Conservation (phyloP, 2,329 filamentous ascomycete genomes). For the Ophiosphaerella herpotricha region DNA sequence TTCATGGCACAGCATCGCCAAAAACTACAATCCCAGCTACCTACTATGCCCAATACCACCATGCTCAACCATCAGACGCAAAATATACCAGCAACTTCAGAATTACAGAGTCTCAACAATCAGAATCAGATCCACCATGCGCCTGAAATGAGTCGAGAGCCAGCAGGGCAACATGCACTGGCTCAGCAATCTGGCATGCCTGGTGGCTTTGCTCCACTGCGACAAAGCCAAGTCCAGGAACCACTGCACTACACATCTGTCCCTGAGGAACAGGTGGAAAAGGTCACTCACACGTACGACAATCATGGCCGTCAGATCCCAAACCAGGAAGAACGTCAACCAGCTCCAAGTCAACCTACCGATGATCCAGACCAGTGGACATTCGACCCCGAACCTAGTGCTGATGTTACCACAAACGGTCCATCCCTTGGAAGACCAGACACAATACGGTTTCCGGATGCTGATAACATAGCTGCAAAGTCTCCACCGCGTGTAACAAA, state of each 20-base stretch:
- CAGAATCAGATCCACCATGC: slow-evolving; percentile 48
- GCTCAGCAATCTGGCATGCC: slow-evolving; percentile 40
- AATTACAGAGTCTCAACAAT: slow-evolving; percentile 47
- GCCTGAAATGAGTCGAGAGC: slow-evolving; percentile 52
- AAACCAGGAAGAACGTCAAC: slow-evolving; percentile 48
- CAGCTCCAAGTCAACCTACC: slow-evolving; percentile 41
- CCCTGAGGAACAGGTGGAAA: slow-evolving; percentile 62
- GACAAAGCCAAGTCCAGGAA: slow-evolving; percentile 31
- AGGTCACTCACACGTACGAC: slow-evolving; percentile 64
- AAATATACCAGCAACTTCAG: slow-evolving; percentile 48
- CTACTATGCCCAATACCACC: slow-evolving; percentile 43
- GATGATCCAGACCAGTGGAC: slow-evolving; percentile 81
- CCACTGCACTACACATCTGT: slow-evolving; percentile 48
- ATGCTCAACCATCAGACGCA: slow-evolving; percentile 68
- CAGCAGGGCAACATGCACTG: slow-evolving; percentile 47
- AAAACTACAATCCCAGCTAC: slow-evolving; percentile 53
- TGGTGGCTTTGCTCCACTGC: slow-evolving; percentile 45
- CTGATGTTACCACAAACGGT: slow-evolving; percentile 60
- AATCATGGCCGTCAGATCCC: slow-evolving; percentile 59
- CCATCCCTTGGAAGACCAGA: slow-evolving; percentile 71
- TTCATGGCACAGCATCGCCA: slow-evolving; percentile 63
- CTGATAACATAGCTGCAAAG: slow-evolving; percentile 76
- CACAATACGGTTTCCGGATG: slow-evolving; percentile 83
- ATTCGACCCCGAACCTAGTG: slow-evolving; percentile 74
- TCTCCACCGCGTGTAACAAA: slow-evolving; percentile 71